Evolutionary conservation across 1,284 basidiomycete species (phyloP).

Genomic region (Microbotryum saponariae): DNA sequence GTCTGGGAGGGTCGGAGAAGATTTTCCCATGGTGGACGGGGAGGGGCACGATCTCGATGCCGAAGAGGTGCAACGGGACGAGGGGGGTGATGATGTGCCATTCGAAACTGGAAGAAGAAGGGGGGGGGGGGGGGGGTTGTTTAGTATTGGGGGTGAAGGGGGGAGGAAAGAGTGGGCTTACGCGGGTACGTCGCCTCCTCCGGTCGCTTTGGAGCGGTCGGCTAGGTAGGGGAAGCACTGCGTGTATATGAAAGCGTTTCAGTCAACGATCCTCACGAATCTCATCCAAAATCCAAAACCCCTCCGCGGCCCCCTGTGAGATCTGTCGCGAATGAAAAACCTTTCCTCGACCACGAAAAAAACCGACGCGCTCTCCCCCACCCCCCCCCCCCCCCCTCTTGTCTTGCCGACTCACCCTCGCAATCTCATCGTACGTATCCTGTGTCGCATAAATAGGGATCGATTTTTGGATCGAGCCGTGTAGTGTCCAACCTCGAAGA

Average conservation of each 20-base stretch:
- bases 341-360: too few species aligned
- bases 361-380: too few species aligned
- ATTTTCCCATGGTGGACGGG: conserved; percentile 47
- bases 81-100: conserved; percentile 67
- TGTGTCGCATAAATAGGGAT: conserved; percentile 65
- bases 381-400: too few species aligned
- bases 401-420: conserved; percentile 39
- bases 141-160: not conserved
- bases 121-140: too few species aligned
- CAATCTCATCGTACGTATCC: conserved; percentile 57
- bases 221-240: conserved; percentile 67
- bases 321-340: too few species aligned
- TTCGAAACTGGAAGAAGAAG: conserved; percentile 51
- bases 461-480: conserved; percentile 56
- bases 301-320: too few species aligned
- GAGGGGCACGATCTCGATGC: conserved; percentile 59
- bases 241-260: too few species aligned
- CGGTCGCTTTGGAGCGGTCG: conserved; percentile 62
- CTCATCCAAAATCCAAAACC: too few species aligned
- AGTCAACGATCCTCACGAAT: too few species aligned
- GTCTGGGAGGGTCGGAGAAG: conserved; percentile 45
- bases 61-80: conserved; percentile 58
- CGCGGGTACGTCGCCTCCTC: conserved; percentile 60
- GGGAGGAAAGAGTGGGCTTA: not conserved
- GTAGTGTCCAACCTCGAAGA: conserved; percentile 67